Evolutionary conservation across 1,139 yeast genomes (phyloP), one percentile per base, ranked within the genome.

Genomic region (Magnusiomyces sp.): DNA sequence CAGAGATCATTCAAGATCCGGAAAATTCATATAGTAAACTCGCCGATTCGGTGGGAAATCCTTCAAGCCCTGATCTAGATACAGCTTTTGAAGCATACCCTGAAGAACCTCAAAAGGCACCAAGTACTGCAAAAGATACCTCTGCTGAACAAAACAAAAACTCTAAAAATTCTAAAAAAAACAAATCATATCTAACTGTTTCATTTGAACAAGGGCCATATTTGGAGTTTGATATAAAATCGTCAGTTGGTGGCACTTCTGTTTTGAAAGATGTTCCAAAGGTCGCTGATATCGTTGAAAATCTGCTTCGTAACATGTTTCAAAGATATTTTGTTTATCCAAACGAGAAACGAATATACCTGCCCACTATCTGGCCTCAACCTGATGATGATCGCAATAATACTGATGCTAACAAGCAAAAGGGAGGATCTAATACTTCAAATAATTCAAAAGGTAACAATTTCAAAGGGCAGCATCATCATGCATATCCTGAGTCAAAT

Each of bases 251-350:
- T 0, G 84, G 97, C 0, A 74, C 95, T 47, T 90, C 97, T 0
- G 83, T 92, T 62, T 72, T 94, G 39, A 95, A 90, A 66, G 92
- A 94, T 61, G 89, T 92, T 13, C 97, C 98, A 9, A 89, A 92
- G 62, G 81, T 94, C 39, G 81, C 95, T 7, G 81, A 88, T 47
- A 71, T 94, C 46, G 80, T 94, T 36, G 97, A 92, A 62, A 79
- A 80, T 53, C 82, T 83, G 56, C 74, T 94, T 45, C 76, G 94
- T 56, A 83, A 82, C 55, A 89, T 97, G 95, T 89, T 94, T 63
- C 80, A 83, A 32, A 97, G 89, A 58, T 73, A 96, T 54, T 88
- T 96, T 62, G 95, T 94, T 6, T 95, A 88, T 58, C 99, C 99
- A 1, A 73, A 95, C 56, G 90, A 83, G 60, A 95, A 88, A 65